Evolutionary conservation across 2,329 filamentous ascomycete species (phyloP), one percentile per base, ranked within the genome.

Genomic region (Aureobasidium lini): DNA sequence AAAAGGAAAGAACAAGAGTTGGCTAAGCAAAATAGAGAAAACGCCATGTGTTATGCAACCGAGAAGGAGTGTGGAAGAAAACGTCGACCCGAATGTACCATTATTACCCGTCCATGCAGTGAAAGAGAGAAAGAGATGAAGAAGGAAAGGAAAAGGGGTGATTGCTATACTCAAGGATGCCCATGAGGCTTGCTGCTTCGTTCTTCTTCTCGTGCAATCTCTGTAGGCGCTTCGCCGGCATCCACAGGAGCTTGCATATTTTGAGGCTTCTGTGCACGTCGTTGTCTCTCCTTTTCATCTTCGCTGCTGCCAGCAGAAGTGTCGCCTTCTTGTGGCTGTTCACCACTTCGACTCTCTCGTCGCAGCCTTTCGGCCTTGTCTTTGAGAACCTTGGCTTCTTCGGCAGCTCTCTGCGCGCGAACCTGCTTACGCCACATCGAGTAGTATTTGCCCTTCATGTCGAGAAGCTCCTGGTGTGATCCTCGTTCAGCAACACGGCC

Each of bases 401-500:
- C 76, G 13, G 77, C 77, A 15, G 77, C 77, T 54, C 73, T 68
- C 64, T 80, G 76, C 13, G 77, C 78, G 8, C 76, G 74, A 23
- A 79, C 77, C 63, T 80, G 78, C 68, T 80, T 80, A 69, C 72
- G 75, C 78, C 78, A 80, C 78, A 80, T 80, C 57, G 68, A 72
- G 6, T 76, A 73, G 61, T 80, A 80, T 31, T 75, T 72, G 11
- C 75, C 75, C 59, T 74, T 76, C 62, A 71, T 68, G 16, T 74
- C 75, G 18, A 81, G 71, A 16, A 82, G 70, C 60, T 81, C 77
- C 15, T 77, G 70, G 60, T 82, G 80, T 1, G 74, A 78, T 16
- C 80, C 80, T 29, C 75, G 71, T 65, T 83, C 80, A 10, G 76
- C 73, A 0, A 81, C 79, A 60, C 72, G 72, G 57, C 80, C 80